Evolutionary conservation across 768 basidiomycete genomes (phyloP).

Genomic region (Psilocybe subaeruginosa): DNA sequence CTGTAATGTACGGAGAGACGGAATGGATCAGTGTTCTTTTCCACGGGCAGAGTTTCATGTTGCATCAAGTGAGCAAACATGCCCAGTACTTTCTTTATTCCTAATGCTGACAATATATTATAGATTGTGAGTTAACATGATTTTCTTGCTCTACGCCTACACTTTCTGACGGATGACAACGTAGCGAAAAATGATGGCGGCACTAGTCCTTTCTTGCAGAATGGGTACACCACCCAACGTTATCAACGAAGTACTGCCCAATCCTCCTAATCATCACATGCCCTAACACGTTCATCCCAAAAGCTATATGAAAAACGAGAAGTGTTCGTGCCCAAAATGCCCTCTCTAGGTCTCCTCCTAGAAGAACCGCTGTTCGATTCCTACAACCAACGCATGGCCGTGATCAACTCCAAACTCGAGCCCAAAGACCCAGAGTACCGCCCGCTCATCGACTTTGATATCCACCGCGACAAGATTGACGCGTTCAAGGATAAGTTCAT

Average conservation of each 20-base stretch:
- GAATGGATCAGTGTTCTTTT: constrained; percentile 95
- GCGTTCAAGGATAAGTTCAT: constrained; percentile 86
- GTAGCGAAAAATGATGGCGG: constrained; percentile 97
- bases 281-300: background rate
- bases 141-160: background rate
- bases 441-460: constrained; percentile 72
- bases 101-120: background rate
- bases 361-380: constrained; percentile 84
- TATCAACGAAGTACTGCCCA: constrained; percentile 63
- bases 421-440: constrained; percentile 64
- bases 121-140: constrained; percentile 47
- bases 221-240: constrained; percentile 75
- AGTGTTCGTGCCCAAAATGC: constrained; percentile 94
- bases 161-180: constrained; percentile 8
- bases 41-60: constrained; percentile 98
- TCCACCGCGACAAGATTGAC: constrained; percentile 68
- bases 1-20: constrained; percentile 86
- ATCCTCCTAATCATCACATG: background rate
- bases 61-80: constrained; percentile 82
- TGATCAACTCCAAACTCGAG: constrained; percentile 53
- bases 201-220: constrained; percentile 77
- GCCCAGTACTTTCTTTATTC: background rate
- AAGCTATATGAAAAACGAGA: constrained; percentile 77
- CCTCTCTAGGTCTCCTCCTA: constrained; percentile 89
- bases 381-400: constrained; percentile 65